phyloP scores from a whole-genome alignment of 768 basidiomycete species.

The Tulasnella sp. region DNA sequence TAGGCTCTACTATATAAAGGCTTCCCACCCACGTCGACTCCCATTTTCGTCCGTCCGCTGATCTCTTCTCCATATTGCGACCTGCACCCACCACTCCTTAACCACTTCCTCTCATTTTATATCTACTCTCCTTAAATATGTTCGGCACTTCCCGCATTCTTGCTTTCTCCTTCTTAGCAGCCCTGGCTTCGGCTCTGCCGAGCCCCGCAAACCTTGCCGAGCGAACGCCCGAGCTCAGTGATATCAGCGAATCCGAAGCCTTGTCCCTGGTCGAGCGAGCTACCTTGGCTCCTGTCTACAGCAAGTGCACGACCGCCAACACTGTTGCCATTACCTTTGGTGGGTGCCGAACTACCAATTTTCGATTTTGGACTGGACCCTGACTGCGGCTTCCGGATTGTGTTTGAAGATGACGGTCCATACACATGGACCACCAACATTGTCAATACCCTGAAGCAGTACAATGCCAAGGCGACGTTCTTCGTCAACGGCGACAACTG shows the following conservation, averaged over 20 bases:
- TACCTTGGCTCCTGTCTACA: not conserved
- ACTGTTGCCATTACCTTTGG: not conserved
- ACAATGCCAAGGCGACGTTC: slow-evolving; percentile 2
- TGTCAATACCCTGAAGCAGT: not conserved
- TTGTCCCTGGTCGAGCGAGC: not conserved
- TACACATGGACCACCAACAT: slow-evolving; percentile 16
- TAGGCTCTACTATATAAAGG: no score
- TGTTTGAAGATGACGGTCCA: slow-evolving; percentile 20
- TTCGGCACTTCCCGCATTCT: not conserved
- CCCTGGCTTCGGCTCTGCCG: not conserved
- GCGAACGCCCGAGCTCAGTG: not conserved
- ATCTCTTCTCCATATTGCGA: not conserved
- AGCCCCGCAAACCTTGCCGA: not conserved
- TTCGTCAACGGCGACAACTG: slow-evolving; percentile 1
- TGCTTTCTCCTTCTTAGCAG: not conserved
- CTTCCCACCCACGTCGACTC: no score
- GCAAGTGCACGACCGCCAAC: not conserved
- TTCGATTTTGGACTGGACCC: not conserved
- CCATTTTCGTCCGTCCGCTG: not conserved
- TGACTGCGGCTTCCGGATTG: not conserved
- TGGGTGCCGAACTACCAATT: not conserved
- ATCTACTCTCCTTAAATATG: not conserved
- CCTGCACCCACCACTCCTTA: not conserved
- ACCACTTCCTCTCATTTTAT: not conserved
- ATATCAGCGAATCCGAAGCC: not conserved